Base-by-base conservation (phyloP, 2,329 filamentous ascomycete genomes). In the Cryphonectria naterciae region DNA sequence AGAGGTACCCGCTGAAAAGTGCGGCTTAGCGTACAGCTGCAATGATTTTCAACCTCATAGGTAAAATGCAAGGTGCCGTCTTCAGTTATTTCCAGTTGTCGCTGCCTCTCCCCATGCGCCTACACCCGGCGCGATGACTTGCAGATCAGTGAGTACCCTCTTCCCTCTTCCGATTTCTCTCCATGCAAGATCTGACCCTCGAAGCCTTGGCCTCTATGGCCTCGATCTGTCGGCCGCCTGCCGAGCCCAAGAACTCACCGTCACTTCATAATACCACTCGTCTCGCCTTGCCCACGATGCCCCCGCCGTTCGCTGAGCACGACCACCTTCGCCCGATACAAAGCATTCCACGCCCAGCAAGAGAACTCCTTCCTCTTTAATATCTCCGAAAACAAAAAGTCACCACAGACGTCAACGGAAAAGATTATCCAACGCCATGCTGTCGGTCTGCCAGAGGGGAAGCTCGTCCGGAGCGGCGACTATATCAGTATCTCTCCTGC, bases 401-500 rank as follows among this genome's bases (percentile, higher is more conserved):
- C 22, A n/a, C 22, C 46, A 10, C 46, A 49, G 46, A 49, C 46
- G 4, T 49, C 46, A n/a, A 49, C 46, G 46, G 46, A 49, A 49
- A 49, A 49, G 46, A 49, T 49, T 49, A 49, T 49, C n/a, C 46
- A 49, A 4, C 46, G 46, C 46, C 46, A 49, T 49, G 46, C 46
- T 49, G 46, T 49, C 46, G 46, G 46, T 49, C 46, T 49, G 7
- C 46, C 46, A 11, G 46, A 49, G 19, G 46, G 46, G 11, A 49
- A 49, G 22, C 46, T 49, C 46, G 92, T 97, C 77, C 87, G 86
- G 76, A 85, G 88, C 5, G 94, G 95, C 77, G 94, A 97, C 85
- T 98, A 96, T 84, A 89, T 98, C 71, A 92, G 88, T 0, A 85
- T 97, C 15, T 83, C 85, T 35, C 93, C 93, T 1, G 86, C 91